Base-by-base conservation (phyloP, 2,329 filamentous ascomycete species). In the Seiridium cupressi region DNA sequence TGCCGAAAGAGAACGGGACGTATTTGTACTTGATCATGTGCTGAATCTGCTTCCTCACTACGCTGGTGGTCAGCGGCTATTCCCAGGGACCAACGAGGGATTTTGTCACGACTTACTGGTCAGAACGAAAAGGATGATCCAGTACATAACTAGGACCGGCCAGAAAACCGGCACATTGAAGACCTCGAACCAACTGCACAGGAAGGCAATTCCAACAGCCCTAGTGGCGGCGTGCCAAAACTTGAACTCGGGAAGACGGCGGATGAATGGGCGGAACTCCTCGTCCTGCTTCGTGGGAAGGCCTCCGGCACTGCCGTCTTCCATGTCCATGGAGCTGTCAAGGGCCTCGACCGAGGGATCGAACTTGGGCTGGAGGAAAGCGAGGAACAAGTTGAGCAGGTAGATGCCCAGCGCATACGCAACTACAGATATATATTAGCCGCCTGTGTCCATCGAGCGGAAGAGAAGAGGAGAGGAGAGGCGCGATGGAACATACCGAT, bases 11-110 rank as follows among this genome's bases (percentile, higher is more conserved):
- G 80, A 97, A 97, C 46, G 93, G 93, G 36, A 97, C 93, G 74
- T 97, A 99, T 79, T 94, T 92, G 82, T 98, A 99, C 83, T 98
- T 99, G 85, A 99, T 94, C 95, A 99, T 99, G 81, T 98, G 95
- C 81, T 99, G 95, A 69, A 99, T 99, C 81, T 99, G 95, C 83
- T 95, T 92, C 78, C 95, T 88, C 95, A 99, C 93, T 96, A 69
- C 42, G 7, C 26, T 9, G 13, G 11, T 47, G 32, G 26, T 47
- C 32, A 36, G 32, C 13, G 7, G 4, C 13, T 10, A 8, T 31
- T 35, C 31, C 51, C 57, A 32, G 26, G 47, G 10, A 31, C 32
- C 18, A 36, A 1, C n/a, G 8, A 38, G 4, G n/a, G 9, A 32
- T n/a, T n/a, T 26, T 59, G 40, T 55, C 38, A 46, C 38, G 18